phyloP scores from a whole-genome alignment of 1,284 basidiomycete species.

The Leccinum fallax region DNA sequence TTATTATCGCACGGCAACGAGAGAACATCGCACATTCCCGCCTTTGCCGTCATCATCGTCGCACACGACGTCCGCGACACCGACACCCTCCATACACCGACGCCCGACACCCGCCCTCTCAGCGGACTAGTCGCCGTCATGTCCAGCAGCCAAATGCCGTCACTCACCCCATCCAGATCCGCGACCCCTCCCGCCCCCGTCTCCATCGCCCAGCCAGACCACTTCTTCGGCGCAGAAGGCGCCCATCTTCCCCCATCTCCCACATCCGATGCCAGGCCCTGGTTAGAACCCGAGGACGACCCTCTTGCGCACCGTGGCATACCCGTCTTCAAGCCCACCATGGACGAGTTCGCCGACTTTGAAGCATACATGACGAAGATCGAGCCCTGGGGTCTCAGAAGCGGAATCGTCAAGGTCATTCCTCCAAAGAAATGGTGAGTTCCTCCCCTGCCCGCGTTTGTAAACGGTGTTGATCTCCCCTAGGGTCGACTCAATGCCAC shows the following conservation, averaged over 20 bases:
- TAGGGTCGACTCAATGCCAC: slow-evolving; percentile 74
- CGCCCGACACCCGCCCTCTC: neutral
- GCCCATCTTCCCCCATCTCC: slow-evolving; percentile 58
- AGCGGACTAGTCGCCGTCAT: slow-evolving; percentile 14
- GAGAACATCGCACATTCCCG: slow-evolving; percentile 8
- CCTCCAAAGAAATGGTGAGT: slow-evolving; percentile 91
- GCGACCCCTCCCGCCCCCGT: slow-evolving; percentile 44
- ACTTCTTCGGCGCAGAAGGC: slow-evolving; percentile 69
- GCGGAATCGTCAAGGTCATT: slow-evolving; percentile 93
- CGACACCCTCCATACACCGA: neutral
- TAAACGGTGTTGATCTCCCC: slow-evolving; percentile 7
- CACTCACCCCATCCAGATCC: slow-evolving; percentile 57
- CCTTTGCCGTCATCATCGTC: slow-evolving; percentile 8
- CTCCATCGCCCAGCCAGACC: slow-evolving; percentile 70
- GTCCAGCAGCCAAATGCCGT: slow-evolving; percentile 36
- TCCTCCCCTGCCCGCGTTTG: neutral
- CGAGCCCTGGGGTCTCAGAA: slow-evolving; percentile 84
- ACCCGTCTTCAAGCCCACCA: slow-evolving; percentile 90
- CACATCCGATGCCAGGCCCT: slow-evolving; percentile 57
- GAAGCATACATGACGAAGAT: slow-evolving; percentile 85
- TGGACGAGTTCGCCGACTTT: slow-evolving; percentile 88
- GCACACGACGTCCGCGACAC: slow-evolving; percentile 14
- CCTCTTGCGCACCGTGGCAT: slow-evolving; percentile 85
- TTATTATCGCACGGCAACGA: slow-evolving; percentile 2
- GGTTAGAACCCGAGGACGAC: slow-evolving; percentile 82